A percentile compares a stretch with the other conserved stretches of the same genome.
Evolutionary conservation across 345 rosid species (phyloP).

Genomic region (Gossypium rotundifolium): DNA sequence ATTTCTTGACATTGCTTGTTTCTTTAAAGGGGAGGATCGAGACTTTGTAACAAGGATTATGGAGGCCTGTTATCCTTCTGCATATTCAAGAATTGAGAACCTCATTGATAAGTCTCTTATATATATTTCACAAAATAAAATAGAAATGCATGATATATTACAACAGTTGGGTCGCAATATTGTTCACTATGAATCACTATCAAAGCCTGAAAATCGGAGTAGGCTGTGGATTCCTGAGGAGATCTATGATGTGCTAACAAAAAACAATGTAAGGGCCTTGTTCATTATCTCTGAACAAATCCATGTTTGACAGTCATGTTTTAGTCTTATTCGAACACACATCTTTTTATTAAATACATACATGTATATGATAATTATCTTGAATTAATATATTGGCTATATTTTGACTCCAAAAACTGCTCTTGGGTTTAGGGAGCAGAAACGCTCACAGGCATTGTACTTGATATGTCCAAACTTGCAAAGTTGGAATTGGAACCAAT

Average conservation of each 20-base stretch:
- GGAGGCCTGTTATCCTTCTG: constrained; percentile 19
- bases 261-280: background rate
- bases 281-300: background rate
- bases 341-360: no score
- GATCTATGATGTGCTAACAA: background rate
- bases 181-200: constrained; percentile 7
- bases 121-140: background rate
- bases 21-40: constrained; percentile 14
- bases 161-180: background rate
- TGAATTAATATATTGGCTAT: no score
- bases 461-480: no score
- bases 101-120: constrained; percentile 22
- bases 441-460: no score
- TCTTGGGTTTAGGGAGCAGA: no score
- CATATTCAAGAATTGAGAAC: constrained; percentile 14
- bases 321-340: no score
- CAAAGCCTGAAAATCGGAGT: background rate
- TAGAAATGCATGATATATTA: constrained; percentile 23
- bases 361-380: no score
- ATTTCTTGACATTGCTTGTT: constrained; percentile 34
- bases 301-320: no score
- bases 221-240: constrained; percentile 11
- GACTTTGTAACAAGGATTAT: constrained; percentile 21
- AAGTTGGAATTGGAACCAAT: background rate
- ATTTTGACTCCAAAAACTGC: no score